These are phyloP conservation scores for Fusarium mundagurra DNA, from an alignment of 2,329 filamentous ascomycete genomes.

Conservation along the genomic window DNA sequence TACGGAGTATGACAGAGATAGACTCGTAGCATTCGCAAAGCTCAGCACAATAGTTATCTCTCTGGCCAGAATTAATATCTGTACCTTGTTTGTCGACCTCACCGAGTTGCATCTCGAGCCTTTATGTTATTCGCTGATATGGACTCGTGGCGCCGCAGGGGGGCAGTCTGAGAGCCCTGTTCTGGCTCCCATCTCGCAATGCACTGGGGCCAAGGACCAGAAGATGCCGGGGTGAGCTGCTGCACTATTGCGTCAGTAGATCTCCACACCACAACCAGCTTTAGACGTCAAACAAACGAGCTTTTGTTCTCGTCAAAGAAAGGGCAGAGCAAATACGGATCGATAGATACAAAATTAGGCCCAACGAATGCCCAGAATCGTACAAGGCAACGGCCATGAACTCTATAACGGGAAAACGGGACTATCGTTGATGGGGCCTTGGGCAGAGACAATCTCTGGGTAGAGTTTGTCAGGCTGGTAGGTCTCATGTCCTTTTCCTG, in stretches of 20 bases:
- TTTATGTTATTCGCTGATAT: constrained; percentile 25
- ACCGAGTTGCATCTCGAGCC: constrained; percentile 3
- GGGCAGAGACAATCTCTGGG: constrained; percentile 26
- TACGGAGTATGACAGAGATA: constrained; percentile 20
- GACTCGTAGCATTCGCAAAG: constrained; percentile 13
- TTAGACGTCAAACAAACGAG: constrained; percentile 30
- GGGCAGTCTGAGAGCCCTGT: constrained; percentile 28
- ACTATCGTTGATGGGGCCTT: constrained; percentile 16
- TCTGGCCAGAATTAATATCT: background rate
- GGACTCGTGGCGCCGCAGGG: constrained; percentile 28
- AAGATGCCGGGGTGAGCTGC: constrained; percentile 31
- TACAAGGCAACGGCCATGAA: background rate
- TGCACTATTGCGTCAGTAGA: constrained; percentile 45
- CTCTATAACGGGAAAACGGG: constrained; percentile 3
- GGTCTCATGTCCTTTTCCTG: constrained; percentile 42
- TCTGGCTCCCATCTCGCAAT: constrained; percentile 27
- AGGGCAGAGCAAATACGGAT: background rate
- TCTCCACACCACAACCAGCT: constrained; percentile 34
- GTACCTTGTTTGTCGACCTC: constrained; percentile 13
- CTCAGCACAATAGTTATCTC: background rate
- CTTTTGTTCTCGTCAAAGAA: constrained; percentile 17
- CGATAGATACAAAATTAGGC: constrained; percentile 9
- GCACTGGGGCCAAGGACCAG: constrained; percentile 24
- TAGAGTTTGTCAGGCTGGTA: constrained; percentile 30
- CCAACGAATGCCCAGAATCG: constrained; percentile 6